Evolutionary conservation across 108 stramenopile species (phyloP), one percentile per base, ranked within the genome.

Genomic region (Thalassiosira profunda): DNA sequence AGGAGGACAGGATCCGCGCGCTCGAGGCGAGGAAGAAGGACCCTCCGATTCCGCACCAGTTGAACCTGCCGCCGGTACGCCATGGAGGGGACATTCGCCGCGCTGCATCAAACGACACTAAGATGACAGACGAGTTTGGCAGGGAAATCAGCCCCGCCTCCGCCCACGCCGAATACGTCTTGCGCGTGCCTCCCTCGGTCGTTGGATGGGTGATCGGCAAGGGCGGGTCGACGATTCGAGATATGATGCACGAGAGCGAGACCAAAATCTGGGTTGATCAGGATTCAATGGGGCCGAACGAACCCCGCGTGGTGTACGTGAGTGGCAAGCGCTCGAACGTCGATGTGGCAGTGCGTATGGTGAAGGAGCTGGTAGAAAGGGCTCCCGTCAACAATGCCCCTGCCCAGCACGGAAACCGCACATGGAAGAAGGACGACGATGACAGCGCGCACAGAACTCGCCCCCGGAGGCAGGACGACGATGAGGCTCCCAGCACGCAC

Each of bases 241-340:
- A 94, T 72, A 63, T 96, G 60, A 96, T 96, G 95, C 91, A 94
- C 70, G 89, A 90, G 51, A 89, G 86, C 70, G 91, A 90, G 21
- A 88, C 92, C 5, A 92, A 92, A 66, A 76, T 96, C 29, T 96
- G 95, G 95, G 92, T 96, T 63, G 95, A 96, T 63, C 95, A 96
- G 72, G 95, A 93, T 47, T 85, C 79, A 24, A 83, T 92, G 80
- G 83, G 72, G 24, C 70, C 79, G 34, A 76, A 84, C 20, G 88
- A 92, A 63, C 58, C 80, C 7, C 81, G 95, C 10, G 85, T 89
- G 65, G 92, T 94, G 5, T 96, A 91, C 61, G 82, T 96, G 7
- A 94, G 92, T 64, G 95, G 92, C n/a, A 72, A 84, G 62, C 70
- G 79, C 14, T 83, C 82, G 25, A 64, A 67, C 10, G 92, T 94